These are phyloP conservation scores for Podospora anserina DNA, from an alignment of 495 filamentous ascomycete genomes.

Conservation along the genomic window DNA sequence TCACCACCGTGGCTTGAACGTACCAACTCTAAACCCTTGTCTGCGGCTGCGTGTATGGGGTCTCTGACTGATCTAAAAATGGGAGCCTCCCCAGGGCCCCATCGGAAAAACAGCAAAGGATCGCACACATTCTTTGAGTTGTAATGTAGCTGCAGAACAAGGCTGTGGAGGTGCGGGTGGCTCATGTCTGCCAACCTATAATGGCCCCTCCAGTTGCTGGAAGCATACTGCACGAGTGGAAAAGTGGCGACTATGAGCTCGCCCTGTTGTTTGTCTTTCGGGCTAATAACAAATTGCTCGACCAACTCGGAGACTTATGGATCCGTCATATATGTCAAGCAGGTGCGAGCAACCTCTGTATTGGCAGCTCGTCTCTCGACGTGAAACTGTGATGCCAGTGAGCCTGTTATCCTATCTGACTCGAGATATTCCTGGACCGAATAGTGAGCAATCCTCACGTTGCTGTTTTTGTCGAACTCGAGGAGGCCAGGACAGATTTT, in stretches of 20 bases:
- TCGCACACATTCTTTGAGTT: too few relatives aligned
- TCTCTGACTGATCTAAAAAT: too few relatives aligned
- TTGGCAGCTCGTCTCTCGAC: not conserved
- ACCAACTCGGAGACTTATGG: not conserved
- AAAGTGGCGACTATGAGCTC: not conserved
- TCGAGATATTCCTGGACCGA: conserved; percentile 12
- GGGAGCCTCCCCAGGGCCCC: too few relatives aligned
- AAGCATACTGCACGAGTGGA: not conserved
- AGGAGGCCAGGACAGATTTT: conserved; percentile 12
- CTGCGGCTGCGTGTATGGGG: too few relatives aligned
- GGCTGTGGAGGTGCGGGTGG: too few relatives aligned
- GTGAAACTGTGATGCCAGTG: not conserved
- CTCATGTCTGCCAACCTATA: too few relatives aligned
- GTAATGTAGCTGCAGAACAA: too few relatives aligned
- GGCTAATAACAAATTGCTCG: too few relatives aligned
- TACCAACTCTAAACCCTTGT: too few relatives aligned
- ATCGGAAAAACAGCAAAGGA: too few relatives aligned
- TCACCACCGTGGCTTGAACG: too few relatives aligned
- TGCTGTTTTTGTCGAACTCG: not conserved
- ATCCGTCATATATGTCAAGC: conserved; percentile 6
- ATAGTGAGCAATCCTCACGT: conserved; percentile 11
- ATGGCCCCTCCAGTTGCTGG: not conserved
- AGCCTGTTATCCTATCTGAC: not conserved
- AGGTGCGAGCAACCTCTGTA: conserved; percentile 4
- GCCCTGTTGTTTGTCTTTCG: not conserved